These are phyloP conservation scores for Candida peoriensis DNA, from an alignment of 805 yeast genomes.

Conservation along the genomic window DNA sequence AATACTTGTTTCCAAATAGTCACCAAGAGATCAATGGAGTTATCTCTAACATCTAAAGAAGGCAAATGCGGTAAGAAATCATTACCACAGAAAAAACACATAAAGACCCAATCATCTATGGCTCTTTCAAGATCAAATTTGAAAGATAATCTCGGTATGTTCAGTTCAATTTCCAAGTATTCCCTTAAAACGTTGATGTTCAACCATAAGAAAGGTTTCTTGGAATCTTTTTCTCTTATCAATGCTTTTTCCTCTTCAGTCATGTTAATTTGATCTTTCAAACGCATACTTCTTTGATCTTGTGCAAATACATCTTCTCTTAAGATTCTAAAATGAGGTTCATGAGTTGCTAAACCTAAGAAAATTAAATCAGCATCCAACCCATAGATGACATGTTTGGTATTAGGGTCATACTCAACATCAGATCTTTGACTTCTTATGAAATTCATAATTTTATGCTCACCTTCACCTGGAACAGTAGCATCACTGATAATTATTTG, in stretches of 20 bases:
- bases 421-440: constrained; percentile 77
- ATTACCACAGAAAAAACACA: constrained; percentile 98
- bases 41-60: constrained; percentile 89
- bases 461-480: constrained; percentile 98
- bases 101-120: constrained; percentile 96
- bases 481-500: constrained; percentile 83
- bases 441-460: constrained; percentile 93
- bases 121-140: constrained; percentile 90
- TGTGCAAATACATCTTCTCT: constrained; percentile 97
- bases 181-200: constrained; percentile 86
- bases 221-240: constrained; percentile 29
- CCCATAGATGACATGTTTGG: constrained; percentile 92
- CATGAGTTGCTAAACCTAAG: constrained; percentile 89
- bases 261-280: constrained; percentile 49
- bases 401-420: constrained; percentile 66
- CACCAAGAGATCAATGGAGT: constrained; percentile 79
- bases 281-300: constrained; percentile 33
- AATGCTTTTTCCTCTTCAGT: constrained; percentile 49
- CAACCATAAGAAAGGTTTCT: constrained; percentile 91
- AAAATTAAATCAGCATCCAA: constrained; percentile 94
- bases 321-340: constrained; percentile 89
- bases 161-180: constrained; percentile 77
- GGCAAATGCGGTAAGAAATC: constrained; percentile 98
- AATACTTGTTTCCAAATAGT: constrained; percentile 76
- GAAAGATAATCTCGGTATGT: constrained; percentile 62